Conservation (phyloP, 176 grass and related monocot species). For the Panicum miliaceum region DNA sequence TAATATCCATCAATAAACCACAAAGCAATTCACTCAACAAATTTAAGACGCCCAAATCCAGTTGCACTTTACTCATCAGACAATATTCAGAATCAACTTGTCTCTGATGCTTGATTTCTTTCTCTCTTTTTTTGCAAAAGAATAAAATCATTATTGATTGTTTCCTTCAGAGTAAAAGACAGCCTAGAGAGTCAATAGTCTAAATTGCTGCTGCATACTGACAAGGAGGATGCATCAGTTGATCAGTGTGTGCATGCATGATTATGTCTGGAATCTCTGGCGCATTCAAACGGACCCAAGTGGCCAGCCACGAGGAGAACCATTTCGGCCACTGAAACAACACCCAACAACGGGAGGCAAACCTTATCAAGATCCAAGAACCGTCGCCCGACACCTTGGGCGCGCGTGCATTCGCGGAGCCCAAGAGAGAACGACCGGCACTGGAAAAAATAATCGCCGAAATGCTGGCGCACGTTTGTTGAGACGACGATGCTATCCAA, state of each 20-base stretch:
- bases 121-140: neutral
- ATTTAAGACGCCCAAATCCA: neutral
- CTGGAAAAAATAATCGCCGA: neutral
- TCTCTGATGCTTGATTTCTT: neutral
- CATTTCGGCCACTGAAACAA: slow-evolving; percentile 1
- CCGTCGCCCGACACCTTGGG: neutral
- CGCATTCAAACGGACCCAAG: neutral
- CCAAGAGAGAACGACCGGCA: neutral
- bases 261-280: neutral
- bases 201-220: neutral
- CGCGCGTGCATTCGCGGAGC: neutral
- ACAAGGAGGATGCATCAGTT: neutral
- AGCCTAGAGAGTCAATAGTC: neutral
- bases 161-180: neutral
- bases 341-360: neutral
- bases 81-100: neutral
- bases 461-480: neutral
- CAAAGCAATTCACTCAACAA: neutral
- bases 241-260: no score
- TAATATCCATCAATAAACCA: neutral
- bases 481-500: neutral
- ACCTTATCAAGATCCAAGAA: slow-evolving; percentile 25
- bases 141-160: neutral
- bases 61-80: neutral
- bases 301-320: neutral